A percentile compares a stretch with the other conserved stretches of the same genome.
phyloP scores from a whole-genome alignment of 495 filamentous ascomycete species.

The Talaromyces ruber region DNA sequence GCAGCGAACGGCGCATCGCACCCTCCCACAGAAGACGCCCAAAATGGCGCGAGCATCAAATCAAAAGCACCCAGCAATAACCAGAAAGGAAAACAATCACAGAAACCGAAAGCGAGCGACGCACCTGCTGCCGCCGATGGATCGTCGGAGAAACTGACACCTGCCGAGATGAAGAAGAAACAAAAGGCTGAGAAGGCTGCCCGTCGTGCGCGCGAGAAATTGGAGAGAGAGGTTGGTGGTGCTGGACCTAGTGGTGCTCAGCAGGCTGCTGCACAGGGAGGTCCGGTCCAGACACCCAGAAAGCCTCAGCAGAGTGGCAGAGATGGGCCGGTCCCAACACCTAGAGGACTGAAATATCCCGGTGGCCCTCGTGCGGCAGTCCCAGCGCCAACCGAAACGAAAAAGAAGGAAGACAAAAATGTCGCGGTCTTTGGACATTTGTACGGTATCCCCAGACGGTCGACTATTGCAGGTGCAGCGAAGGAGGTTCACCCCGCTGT shows the following conservation, averaged over 20 bases:
- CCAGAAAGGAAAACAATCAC: constrained; percentile 14
- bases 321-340: constrained; percentile 13
- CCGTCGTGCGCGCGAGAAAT: constrained; percentile 18
- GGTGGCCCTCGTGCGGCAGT: constrained; percentile 15
- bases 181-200: constrained; percentile 37
- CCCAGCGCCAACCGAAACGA: constrained; percentile 30
- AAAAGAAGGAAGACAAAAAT: constrained; percentile 58
- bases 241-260: constrained; percentile 9
- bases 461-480: constrained; percentile 62
- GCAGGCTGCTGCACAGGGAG: constrained; percentile 9
- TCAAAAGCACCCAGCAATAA: constrained; percentile 16
- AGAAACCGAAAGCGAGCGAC: constrained; percentile 22
- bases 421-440: constrained; percentile 79
- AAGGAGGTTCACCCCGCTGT: constrained; percentile 91
- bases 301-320: constrained; percentile 16
- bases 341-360: constrained; percentile 32
- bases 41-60: neutral
- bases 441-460: constrained; percentile 62
- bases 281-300: constrained; percentile 4
- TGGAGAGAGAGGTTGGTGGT: constrained; percentile 33
- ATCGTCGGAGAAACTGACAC: constrained; percentile 41
- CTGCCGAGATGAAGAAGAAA: constrained; percentile 65
- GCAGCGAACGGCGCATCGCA: neutral
- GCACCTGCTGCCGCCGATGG: constrained; percentile 6
- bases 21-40: neutral